Evolutionary conservation across 1,284 basidiomycete species (phyloP), one percentile per base, ranked within the genome.

Genomic region (Phaffia rhodozyma): DNA sequence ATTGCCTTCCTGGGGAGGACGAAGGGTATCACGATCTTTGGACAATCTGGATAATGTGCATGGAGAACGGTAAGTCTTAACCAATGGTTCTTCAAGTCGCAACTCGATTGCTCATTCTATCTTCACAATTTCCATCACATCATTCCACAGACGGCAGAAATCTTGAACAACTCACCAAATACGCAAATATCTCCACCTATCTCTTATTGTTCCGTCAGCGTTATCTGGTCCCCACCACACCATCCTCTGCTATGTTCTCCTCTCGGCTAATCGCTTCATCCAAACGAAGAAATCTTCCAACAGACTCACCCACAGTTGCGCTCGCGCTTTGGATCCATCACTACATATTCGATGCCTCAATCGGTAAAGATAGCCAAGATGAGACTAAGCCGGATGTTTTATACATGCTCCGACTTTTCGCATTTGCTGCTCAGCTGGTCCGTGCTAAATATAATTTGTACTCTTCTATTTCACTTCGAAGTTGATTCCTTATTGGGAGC

Each of bases 11-110:
- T 63, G 34, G 43, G 16, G 3, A 21, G 49, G 38, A 43, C 51
- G 48, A 71, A 70, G 67, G 67, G 74, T 20, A 50, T 57, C 67
- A 71, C 16, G 75, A 84, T 53, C 74, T 87, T 13, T 83, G 82
- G 77, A 76, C 76, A 0, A 77, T 81, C 0, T 84, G 83, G 67
- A 70, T 86, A 60, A 83, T 89, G 80, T 72, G 86, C 69, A 74
- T 83, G 7, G 87, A 89, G 71, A 85, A 87, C 76, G 75, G 75
- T 75, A 47, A 60, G 74, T 71, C 11, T 9, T 5, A 18, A 48
- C n/a, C 4, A 6, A 32, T 25, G 23, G 30, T 29, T 13, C 29
- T 21, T 54, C 23, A 9, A 53, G 51, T 53, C 13, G 18, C 21
- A 7, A 16, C 2, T 43, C 20, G 30, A 25, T 27, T 21, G 50